Evolutionary conservation across 2,329 filamentous ascomycete species (phyloP).

Genomic region (Aschersonia sp.): DNA sequence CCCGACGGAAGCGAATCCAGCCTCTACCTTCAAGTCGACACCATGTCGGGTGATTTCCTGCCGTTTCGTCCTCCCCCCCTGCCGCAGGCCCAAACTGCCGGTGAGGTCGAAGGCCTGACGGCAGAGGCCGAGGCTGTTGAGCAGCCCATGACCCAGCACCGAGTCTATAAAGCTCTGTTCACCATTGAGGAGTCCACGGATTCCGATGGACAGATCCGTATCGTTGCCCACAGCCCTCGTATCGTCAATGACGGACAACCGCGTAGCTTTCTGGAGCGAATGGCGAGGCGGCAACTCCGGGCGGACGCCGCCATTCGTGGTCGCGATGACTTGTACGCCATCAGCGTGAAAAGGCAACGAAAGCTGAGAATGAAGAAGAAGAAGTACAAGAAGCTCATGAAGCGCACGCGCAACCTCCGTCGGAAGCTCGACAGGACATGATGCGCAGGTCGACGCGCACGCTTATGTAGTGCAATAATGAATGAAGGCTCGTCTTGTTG

Average conservation of each 20-base stretch:
- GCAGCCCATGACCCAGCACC: conserved; percentile 26
- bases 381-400: conserved; percentile 99
- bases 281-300: conserved; percentile 48
- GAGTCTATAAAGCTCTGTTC: conserved; percentile 49
- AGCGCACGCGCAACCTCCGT: conserved; percentile 74
- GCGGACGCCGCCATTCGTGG: conserved; percentile 37
- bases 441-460: conserved; percentile 3
- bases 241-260: conserved; percentile 34
- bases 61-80: conserved; percentile 79
- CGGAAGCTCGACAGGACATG: conserved; percentile 64
- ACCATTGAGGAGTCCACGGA: conserved; percentile 54
- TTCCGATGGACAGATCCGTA: conserved; percentile 42
- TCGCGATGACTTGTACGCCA: conserved; percentile 53
- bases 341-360: conserved; percentile 83
- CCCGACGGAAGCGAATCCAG: conserved; percentile 42
- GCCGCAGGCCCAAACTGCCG: conserved; percentile 44
- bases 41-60: conserved; percentile 54
- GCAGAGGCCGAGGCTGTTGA: conserved; percentile 18
- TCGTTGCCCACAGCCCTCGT: conserved; percentile 44
- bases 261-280: conserved; percentile 54
- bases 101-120: conserved; percentile 20
- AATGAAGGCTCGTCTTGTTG: neutral
- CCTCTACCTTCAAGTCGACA: conserved; percentile 51
- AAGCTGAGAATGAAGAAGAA: conserved; percentile 99
- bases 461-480: neutral